Evolutionary conservation across 2,329 filamentous ascomycete genomes (phyloP).

Genomic region (Colletotrichum karsti): DNA sequence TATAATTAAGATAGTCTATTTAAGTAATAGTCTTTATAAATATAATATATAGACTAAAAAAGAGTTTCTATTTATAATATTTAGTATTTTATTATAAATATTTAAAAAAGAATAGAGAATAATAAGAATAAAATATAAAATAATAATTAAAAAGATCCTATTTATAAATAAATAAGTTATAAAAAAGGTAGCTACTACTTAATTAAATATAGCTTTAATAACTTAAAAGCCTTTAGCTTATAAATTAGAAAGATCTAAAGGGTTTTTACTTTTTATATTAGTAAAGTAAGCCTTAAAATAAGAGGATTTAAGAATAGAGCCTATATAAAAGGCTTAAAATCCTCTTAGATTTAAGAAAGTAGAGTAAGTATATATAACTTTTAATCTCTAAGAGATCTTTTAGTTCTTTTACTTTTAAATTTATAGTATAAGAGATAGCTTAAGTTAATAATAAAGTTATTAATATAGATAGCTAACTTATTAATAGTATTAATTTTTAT

Average conservation of each 20-base stretch:
- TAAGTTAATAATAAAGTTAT: background rate
- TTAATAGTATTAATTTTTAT: background rate
- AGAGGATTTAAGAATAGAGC: too few relatives aligned
- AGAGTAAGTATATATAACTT: background rate
- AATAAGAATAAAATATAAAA: background rate
- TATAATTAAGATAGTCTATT: too few relatives aligned
- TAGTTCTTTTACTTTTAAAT: too few relatives aligned
- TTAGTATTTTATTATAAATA: too few relatives aligned
- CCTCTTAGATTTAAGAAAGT: background rate
- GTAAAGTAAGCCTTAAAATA: background rate
- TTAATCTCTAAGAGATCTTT: too few relatives aligned
- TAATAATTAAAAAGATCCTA: background rate
- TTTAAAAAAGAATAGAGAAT: too few relatives aligned
- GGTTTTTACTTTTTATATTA: background rate
- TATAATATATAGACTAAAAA: too few relatives aligned
- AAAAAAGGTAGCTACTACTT: background rate
- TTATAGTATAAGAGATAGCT: too few relatives aligned
- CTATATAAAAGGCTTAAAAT: background rate
- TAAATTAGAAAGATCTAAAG: background rate
- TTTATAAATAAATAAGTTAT: too few relatives aligned
- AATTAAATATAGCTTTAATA: background rate
- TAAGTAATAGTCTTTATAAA: too few relatives aligned
- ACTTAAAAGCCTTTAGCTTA: background rate
- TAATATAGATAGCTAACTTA: background rate
- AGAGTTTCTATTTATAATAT: too few relatives aligned